phyloP scores from a whole-genome alignment of 2,329 filamentous ascomycete species.

The Cercospora berteroae region DNA sequence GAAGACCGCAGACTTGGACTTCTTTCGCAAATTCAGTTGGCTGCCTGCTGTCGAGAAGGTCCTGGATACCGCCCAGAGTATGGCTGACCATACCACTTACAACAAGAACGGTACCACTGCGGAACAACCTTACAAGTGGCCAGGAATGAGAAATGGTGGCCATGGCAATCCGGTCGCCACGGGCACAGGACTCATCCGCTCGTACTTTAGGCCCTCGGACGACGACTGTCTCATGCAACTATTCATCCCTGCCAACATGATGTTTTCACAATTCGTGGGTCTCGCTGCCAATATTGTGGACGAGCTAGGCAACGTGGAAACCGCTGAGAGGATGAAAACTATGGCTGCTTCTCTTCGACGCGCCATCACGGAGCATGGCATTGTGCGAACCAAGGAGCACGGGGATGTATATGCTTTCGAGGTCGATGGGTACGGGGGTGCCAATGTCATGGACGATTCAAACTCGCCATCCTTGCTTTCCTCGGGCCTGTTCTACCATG shows the following conservation, averaged over 20 bases:
- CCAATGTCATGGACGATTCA: slow-evolving; percentile 66
- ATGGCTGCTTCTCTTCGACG: slow-evolving; percentile 12
- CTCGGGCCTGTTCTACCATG: slow-evolving; percentile 18
- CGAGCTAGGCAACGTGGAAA: slow-evolving; percentile 27
- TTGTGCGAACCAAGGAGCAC: slow-evolving; percentile 38
- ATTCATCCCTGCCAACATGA: slow-evolving; percentile 59
- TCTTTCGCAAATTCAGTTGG: slow-evolving; percentile 23
- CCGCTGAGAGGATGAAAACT: slow-evolving; percentile 16
- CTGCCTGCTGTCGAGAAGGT: slow-evolving; percentile 16
- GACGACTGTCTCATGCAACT: slow-evolving; percentile 49
- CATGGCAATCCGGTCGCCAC: slow-evolving; percentile 48
- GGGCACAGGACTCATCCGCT: slow-evolving; percentile 48
- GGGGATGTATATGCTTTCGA: slow-evolving; percentile 48
- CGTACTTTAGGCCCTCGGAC: slow-evolving; percentile 50
- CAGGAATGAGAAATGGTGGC: slow-evolving; percentile 37
- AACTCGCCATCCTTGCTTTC: slow-evolving; percentile 65
- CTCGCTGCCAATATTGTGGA: slow-evolving; percentile 47
- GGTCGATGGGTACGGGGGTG: slow-evolving; percentile 44
- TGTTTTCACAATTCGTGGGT: slow-evolving; percentile 64
- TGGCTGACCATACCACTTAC: slow-evolving; percentile 19
- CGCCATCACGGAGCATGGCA: slow-evolving; percentile 35
- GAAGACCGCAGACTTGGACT: slow-evolving; percentile 37
- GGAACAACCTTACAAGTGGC: slow-evolving; percentile 13
- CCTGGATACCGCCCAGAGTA: slow-evolving; percentile 17
- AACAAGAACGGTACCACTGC: slow-evolving; percentile 17